phyloP scores from a whole-genome alignment of 305 asterid genomes.

The Stenogyne calaminthoides region DNA sequence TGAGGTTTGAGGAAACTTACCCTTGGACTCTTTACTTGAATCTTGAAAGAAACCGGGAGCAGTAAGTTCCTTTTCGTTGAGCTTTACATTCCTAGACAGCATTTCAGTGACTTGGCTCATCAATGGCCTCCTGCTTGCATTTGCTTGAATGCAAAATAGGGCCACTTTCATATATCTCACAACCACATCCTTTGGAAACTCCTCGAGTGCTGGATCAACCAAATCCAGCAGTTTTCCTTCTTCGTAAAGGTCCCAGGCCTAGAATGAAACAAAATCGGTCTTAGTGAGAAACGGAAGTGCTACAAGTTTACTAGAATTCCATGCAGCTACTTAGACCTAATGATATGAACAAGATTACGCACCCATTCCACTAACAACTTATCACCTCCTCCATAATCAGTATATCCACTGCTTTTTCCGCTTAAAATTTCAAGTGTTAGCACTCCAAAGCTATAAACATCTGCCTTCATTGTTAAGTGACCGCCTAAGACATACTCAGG shows the following conservation, averaged over 20 bases:
- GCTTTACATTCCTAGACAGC: conserved; percentile 72
- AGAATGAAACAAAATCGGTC: conserved; percentile 6
- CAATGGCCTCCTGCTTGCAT: conserved; percentile 76
- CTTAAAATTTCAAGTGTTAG: conserved; percentile 75
- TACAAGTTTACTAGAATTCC: background rate
- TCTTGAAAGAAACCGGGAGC: conserved; percentile 79
- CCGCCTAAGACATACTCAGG: conserved; percentile 96
- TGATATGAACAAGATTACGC: conserved; percentile 37
- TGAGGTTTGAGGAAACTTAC: conserved; percentile 55
- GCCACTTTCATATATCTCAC: conserved; percentile 78
- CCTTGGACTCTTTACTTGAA: conserved; percentile 46
- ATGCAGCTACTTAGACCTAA: conserved; percentile 14
- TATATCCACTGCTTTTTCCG: conserved; percentile 66
- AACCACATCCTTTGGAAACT: conserved; percentile 58
- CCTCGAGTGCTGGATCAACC: conserved; percentile 71
- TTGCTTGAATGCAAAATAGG: conserved; percentile 85
- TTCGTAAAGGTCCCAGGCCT: conserved; percentile 88
- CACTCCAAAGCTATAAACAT: conserved; percentile 83
- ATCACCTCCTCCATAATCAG: conserved; percentile 54
- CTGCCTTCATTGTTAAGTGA: conserved; percentile 85
- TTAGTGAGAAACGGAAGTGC: background rate
- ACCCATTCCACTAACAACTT: conserved; percentile 85
- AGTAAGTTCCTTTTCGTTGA: conserved; percentile 74
- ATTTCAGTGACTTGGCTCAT: conserved; percentile 84
- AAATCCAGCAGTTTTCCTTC: conserved; percentile 62